Percentiles rank a stretch among this genome's conserved stretches.
Evolutionary conservation across 306 rosid species (phyloP).

Genomic region (Oemleria cerasiformis): DNA sequence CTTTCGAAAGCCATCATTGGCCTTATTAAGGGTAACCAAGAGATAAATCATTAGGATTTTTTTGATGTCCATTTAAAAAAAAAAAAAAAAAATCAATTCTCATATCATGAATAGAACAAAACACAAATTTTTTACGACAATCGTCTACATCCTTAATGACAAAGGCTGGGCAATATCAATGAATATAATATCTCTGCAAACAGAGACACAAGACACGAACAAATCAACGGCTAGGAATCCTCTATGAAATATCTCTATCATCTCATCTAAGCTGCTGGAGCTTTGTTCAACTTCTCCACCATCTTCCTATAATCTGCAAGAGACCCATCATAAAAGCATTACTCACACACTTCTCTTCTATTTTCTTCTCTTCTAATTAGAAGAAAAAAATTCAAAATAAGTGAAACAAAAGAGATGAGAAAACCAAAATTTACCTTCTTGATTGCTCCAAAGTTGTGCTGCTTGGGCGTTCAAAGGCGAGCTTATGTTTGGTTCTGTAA

Average conservation of each 20-base stretch:
- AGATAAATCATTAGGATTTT: too few species aligned
- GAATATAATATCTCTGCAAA: too few species aligned
- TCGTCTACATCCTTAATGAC: too few species aligned
- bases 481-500: slow-evolving; percentile 78
- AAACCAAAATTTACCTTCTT: slow-evolving; percentile 57
- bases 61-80: too few species aligned
- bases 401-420: neutral
- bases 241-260: neutral
- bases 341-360: slow-evolving; percentile 5
- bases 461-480: slow-evolving; percentile 95
- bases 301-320: slow-evolving; percentile 78
- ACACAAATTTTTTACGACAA: too few species aligned
- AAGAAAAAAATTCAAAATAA: neutral
- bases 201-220: too few species aligned
- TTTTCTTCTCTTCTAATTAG: neutral
- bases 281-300: slow-evolving; percentile 88
- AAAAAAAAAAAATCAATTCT: too few species aligned
- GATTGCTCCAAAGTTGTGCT: slow-evolving; percentile 90
- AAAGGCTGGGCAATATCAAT: too few species aligned
- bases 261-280: slow-evolving; percentile 44
- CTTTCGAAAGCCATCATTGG: too few species aligned
- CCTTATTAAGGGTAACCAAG: too few species aligned
- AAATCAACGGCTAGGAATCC: too few species aligned
- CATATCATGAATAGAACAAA: too few species aligned
- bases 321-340: slow-evolving; percentile 7